Conservation (phyloP, 2,329 filamentous ascomycete species). For the Aspergillus brunneoviolaceus region DNA sequence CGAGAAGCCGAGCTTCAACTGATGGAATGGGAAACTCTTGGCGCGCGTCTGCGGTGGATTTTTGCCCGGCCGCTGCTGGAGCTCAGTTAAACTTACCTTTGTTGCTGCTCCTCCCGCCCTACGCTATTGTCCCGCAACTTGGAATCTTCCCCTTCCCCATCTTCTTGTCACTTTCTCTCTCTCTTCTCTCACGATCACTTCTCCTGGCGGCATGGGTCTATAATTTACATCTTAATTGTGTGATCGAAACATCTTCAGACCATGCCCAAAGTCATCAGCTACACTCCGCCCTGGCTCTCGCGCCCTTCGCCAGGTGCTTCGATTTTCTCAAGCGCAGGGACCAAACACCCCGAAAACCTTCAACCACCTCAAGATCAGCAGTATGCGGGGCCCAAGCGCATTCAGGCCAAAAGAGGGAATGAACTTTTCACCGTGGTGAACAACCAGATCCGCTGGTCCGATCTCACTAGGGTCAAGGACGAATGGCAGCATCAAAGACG, state of each 20-base stretch:
- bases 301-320: conserved; percentile 73
- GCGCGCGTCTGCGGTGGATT: not conserved
- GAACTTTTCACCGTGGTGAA: conserved; percentile 88
- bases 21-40: conserved; percentile 8
- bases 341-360: conserved; percentile 34
- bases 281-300: conserved; percentile 84
- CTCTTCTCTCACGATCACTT: not conserved
- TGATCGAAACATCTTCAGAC: conserved; percentile 17
- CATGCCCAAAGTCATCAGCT: conserved; percentile 85
- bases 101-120: conserved; percentile 4
- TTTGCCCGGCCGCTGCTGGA: conserved; percentile 20
- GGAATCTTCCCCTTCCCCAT: not conserved
- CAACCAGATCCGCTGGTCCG: conserved; percentile 88
- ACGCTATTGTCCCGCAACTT: conserved; percentile 15
- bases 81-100: conserved; percentile 3
- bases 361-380: conserved; percentile 12
- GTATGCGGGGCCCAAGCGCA: conserved; percentile 51
- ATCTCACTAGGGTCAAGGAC: conserved; percentile 76
- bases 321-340: conserved; percentile 65
- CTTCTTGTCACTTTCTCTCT: not conserved
- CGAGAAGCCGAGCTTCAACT: conserved; percentile 13
- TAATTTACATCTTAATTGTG: not conserved
- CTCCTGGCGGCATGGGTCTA: not conserved
- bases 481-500: conserved; percentile 46
- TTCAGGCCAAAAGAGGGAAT: conserved; percentile 76